Base-by-base conservation (phyloP, 2,329 filamentous ascomycete species). In the Byssothecium circinans region DNA sequence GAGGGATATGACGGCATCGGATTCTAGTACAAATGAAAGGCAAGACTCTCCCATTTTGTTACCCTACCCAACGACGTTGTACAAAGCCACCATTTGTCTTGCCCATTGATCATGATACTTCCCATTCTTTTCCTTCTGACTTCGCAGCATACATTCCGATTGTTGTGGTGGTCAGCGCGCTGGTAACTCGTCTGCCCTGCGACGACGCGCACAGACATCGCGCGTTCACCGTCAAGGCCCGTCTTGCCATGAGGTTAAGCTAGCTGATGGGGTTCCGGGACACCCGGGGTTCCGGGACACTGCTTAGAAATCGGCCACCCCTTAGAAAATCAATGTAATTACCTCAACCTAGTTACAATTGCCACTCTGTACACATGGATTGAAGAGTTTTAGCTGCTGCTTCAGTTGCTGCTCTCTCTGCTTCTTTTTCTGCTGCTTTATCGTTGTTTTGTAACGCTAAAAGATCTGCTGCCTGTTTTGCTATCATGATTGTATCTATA, bases 181-280 rank as follows among this genome's bases (percentile, higher is more conserved):
- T 38, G 35, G 14, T 12, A n/a, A 23, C 19, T 5, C 19, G 4
- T 14, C 17, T 38, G 7, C 19, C 35, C 4, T 19, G 15, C 15
- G 8, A 17, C 33, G 39, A 39, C 35, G 25, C 45, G 27, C 33
- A 33, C 17, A 32, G 33, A 33, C 29, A 32, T 17, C 27, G 27
- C 22, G 27, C 29, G n/a, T 34, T 27, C 12, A 4, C 19, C 22
- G 10, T 38, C 14, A 40, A 43, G 35, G 45, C 17, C 27, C 41
- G 30, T 33, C 19, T 32, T 40, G 39, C 50, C 36, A 48, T 42
- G 53, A 49, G 36, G 47, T 44, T 39, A 32, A 27, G 25, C 7
- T 27, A 27, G n/a, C n/a, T n/a, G n/a, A n/a, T n/a, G n/a, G n/a
- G n/a, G n/a, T n/a, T n/a, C n/a, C n/a, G n/a, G n/a, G n/a, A n/a